phyloP scores from a whole-genome alignment of 371 early-diverging fungal species.

The Chytridiales sp. region DNA sequence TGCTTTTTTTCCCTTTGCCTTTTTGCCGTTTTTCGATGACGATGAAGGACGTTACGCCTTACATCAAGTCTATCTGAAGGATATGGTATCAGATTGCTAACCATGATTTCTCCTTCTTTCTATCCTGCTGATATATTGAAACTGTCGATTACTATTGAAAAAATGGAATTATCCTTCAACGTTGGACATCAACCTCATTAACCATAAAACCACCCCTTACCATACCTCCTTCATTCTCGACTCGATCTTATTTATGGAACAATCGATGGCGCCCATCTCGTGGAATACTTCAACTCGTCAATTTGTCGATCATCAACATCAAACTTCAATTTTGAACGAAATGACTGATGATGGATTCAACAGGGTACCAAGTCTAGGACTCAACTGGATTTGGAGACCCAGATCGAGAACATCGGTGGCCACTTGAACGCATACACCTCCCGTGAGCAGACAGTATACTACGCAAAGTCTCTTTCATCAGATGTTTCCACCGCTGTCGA shows the following conservation, averaged over 20 bases:
- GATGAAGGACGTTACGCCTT: background rate
- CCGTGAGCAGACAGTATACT: constrained; percentile 97
- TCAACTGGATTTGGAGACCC: constrained; percentile 87
- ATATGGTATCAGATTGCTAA: too few species aligned
- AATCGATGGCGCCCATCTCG: too few species aligned
- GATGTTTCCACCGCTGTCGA: constrained; percentile 89
- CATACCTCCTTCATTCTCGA: too few species aligned
- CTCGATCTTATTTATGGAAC: too few species aligned
- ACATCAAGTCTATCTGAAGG: background rate
- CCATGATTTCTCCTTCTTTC: background rate
- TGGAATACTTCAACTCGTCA: too few species aligned
- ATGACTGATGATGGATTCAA: background rate
- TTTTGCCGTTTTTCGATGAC: background rate
- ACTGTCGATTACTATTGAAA: background rate
- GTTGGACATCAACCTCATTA: too few species aligned
- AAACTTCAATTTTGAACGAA: constrained; percentile 3
- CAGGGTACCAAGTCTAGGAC: constrained; percentile 84
- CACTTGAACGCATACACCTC: constrained; percentile 97
- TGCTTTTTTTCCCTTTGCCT: background rate
- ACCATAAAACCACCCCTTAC: too few species aligned
- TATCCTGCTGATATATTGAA: background rate
- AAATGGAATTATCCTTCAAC: too few species aligned
- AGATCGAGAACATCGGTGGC: constrained; percentile 96
- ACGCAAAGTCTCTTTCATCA: constrained; percentile 86
- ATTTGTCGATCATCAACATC: too few species aligned